These are phyloP conservation scores for Trichophyton schoenleinii DNA, from an alignment of 2,329 filamentous ascomycete genomes.

Conservation along the genomic window DNA sequence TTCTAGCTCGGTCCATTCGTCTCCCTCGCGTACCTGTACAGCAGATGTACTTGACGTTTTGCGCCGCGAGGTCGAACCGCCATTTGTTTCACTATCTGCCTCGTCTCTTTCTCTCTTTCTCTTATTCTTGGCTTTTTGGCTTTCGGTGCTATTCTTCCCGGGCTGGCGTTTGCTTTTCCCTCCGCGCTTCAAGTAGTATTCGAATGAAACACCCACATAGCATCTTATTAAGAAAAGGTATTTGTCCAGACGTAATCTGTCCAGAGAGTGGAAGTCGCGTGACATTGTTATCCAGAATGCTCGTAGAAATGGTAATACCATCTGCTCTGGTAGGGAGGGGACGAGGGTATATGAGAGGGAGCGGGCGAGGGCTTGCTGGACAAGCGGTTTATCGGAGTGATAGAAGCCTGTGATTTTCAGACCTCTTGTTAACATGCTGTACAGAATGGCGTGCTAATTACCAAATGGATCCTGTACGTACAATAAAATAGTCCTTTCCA, in stretches of 20 bases:
- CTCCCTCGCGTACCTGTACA: constrained; percentile 10
- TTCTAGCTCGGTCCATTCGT: constrained; percentile 20
- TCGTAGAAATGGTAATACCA: constrained; percentile 39
- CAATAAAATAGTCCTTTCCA: constrained; percentile 92
- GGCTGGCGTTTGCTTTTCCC: constrained; percentile 4
- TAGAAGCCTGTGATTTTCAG: constrained; percentile 51
- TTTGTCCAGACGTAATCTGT: constrained; percentile 77
- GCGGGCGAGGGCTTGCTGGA: constrained; percentile 69
- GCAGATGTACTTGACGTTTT: constrained; percentile 7
- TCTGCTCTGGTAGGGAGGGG: constrained; percentile 42
- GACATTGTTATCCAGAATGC: constrained; percentile 62
- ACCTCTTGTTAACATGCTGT: background rate
- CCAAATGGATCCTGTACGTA: constrained; percentile 21
- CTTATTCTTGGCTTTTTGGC: constrained; percentile 21
- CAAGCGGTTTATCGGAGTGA: constrained; percentile 82
- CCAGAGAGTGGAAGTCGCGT: constrained; percentile 57
- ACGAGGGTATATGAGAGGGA: constrained; percentile 60
- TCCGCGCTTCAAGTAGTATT: constrained; percentile 25
- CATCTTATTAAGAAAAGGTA: constrained; percentile 74
- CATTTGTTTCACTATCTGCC: constrained; percentile 10
- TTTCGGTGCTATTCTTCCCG: background rate
- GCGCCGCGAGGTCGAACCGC: background rate
- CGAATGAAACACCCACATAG: constrained; percentile 60
- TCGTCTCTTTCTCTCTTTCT: constrained; percentile 13
- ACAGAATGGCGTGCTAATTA: background rate